Conservation (phyloP, 306 rosid species). For the Trifolium repens region DNA sequence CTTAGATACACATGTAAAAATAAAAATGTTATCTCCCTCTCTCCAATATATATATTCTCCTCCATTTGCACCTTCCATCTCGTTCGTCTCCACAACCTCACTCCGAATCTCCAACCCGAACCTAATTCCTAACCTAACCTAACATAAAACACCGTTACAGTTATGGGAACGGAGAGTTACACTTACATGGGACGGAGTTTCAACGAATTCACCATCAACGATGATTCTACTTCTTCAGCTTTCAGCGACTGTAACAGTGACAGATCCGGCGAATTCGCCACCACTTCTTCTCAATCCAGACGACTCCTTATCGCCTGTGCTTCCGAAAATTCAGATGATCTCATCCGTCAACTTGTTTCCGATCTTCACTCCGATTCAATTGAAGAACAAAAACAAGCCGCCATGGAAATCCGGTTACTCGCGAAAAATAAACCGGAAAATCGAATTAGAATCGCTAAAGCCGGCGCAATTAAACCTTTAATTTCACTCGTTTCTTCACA, state of each 20-base stretch:
- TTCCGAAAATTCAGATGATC: constrained; percentile 80
- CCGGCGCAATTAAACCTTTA: constrained; percentile 85
- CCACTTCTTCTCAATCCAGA: constrained; percentile 69
- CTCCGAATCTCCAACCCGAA: constrained; percentile 10
- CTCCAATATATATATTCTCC: constrained; percentile 4
- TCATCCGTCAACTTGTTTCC: constrained; percentile 73
- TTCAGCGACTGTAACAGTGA: constrained; percentile 97
- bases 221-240: constrained; percentile 74
- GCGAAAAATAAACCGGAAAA: constrained; percentile 88
- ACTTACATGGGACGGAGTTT: constrained; percentile 61
- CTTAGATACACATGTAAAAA: constrained; percentile 44
- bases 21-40: constrained; percentile 48
- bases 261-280: constrained; percentile 86
- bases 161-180: constrained; percentile 64
- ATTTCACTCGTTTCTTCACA: constrained; percentile 65
- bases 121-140: constrained; percentile 2
- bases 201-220: constrained; percentile 60
- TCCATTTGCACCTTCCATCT: not conserved
- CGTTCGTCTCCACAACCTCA: not conserved
- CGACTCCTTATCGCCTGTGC: constrained; percentile 67
- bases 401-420: constrained; percentile 89
- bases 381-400: constrained; percentile 92
- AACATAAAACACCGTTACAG: not conserved
- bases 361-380: constrained; percentile 70
- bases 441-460: constrained; percentile 72